Conservation (phyloP, 2,329 filamentous ascomycete genomes). For the Dactylellina sp. region DNA sequence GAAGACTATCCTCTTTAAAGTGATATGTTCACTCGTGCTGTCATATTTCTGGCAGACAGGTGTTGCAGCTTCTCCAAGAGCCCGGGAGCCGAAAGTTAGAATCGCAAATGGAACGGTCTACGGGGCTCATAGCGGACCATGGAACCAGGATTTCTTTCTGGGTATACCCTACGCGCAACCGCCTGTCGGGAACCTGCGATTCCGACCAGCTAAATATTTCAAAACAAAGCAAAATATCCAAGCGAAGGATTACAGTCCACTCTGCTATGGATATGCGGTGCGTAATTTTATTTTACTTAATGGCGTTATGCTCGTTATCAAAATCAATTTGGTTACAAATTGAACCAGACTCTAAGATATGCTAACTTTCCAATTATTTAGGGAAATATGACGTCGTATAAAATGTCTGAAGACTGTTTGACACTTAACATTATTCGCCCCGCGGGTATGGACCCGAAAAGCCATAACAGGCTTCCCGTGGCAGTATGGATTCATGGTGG, state of each 20-base stretch:
- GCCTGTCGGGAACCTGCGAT: constrained; percentile 68
- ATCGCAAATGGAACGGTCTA: constrained; percentile 67
- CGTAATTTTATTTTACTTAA: constrained; percentile 59
- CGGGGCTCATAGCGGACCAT: constrained; percentile 64
- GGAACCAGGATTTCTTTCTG: constrained; percentile 68
- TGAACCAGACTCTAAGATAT: too few relatives aligned
- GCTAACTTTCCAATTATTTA: too few relatives aligned
- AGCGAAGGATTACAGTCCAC: constrained; percentile 60
- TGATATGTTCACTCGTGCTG: not conserved
- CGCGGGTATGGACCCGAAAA: not conserved
- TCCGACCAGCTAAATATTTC: constrained; percentile 62
- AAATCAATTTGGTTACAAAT: constrained; percentile 43
- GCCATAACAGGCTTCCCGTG: constrained; percentile 59
- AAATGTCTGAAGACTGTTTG: constrained; percentile 61
- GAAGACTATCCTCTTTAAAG: not conserved
- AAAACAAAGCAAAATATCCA: constrained; percentile 58
- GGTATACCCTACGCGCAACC: constrained; percentile 71
- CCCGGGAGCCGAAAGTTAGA: constrained; percentile 60
- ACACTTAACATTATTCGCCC: constrained; percentile 62
- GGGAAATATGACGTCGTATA: too few relatives aligned
- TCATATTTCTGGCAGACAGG: not conserved
- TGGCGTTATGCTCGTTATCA: constrained; percentile 57
- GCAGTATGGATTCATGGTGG: constrained; percentile 64
- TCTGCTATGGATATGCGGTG: constrained; percentile 61
- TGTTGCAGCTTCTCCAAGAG: not conserved